phyloP scores from a whole-genome alignment of 2,329 filamentous ascomycete species.

The Cadophora malorum region DNA sequence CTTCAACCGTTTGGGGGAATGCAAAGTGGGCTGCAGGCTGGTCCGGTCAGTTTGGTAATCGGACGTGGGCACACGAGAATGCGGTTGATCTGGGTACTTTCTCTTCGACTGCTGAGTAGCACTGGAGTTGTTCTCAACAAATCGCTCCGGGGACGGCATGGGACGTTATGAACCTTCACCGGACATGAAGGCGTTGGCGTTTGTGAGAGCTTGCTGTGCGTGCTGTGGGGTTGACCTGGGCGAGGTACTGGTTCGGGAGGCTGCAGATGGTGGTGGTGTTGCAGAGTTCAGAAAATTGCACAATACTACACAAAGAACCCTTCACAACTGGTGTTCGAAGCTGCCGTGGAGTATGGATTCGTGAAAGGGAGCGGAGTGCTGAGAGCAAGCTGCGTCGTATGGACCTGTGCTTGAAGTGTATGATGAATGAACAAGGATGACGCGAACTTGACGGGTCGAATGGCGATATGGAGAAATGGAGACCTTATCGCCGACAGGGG shows the following conservation, averaged over 20 bases:
- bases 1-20: constrained; percentile 70
- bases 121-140: constrained; percentile 34
- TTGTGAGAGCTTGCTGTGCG: constrained; percentile 14
- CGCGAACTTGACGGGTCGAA: constrained; percentile 21
- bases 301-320: not conserved
- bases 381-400: not conserved
- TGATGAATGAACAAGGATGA: constrained; percentile 14
- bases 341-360: not conserved
- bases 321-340: not conserved
- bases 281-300: not conserved
- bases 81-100: constrained; percentile 34
- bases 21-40: constrained; percentile 20
- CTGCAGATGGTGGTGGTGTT: constrained; percentile 18
- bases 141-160: constrained; percentile 43
- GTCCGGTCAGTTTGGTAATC: constrained; percentile 16
- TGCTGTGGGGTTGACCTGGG: constrained; percentile 10
- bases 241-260: constrained; percentile 13
- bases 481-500: constrained; percentile 25
- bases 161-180: constrained; percentile 38
- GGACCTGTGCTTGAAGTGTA: not conserved
- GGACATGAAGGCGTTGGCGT: constrained; percentile 36
- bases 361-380: not conserved
- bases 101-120: constrained; percentile 36
- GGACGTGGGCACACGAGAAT: constrained; percentile 15
- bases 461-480: constrained; percentile 18